Evolutionary conservation across 441 rosid species (phyloP), one percentile per base, ranked within the genome.

Genomic region (Kokia cookei): DNA sequence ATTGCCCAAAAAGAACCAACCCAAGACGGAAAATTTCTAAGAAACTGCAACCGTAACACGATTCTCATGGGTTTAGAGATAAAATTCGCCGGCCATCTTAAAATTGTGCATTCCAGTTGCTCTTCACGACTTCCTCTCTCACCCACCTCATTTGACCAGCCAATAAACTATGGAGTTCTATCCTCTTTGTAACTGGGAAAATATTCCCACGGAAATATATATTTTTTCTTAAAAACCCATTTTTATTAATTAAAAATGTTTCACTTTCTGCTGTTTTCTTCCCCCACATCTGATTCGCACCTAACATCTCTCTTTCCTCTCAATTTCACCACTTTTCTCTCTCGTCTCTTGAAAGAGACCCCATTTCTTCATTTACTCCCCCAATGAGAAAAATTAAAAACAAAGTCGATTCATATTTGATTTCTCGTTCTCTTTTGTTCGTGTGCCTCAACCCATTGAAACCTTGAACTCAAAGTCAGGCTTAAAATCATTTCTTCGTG

Each of bases 221-320:
- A 3, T 22, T 24, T 57, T 24, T 26, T 2, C 6, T 4, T 4
- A 54, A 19, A 54, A 19, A 19, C 3, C 26, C 2, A 2, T 15
- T 54, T 24, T 57, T 57, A 11, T 57, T 4, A 24, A 57, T 57
- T 43, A 65, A 19, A 17, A 40, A 63, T 22, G 42, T 24, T 67
- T 26, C 24, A 15, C 40, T 14, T 26, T 0, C 29, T 47, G 29
- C 17, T 50, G 29, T 8, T 17, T 48, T 45, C 62, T 57, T 57
- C 15, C 24, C 40, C 7, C 24, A 27, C 24, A 26, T 14, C 71
- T 48, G 58, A 67, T 68, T 68, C 59, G 59, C 59, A 50, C 59
- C 59, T 68, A 67, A 9, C 71, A 50, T 50, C 54, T 8, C 43
- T 50, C 71, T 27, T 67, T 67, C 55, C 42, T 67, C 71, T 45